Conservation (phyloP, 306 rosid species). For the Luffa aegyptiaca region DNA sequence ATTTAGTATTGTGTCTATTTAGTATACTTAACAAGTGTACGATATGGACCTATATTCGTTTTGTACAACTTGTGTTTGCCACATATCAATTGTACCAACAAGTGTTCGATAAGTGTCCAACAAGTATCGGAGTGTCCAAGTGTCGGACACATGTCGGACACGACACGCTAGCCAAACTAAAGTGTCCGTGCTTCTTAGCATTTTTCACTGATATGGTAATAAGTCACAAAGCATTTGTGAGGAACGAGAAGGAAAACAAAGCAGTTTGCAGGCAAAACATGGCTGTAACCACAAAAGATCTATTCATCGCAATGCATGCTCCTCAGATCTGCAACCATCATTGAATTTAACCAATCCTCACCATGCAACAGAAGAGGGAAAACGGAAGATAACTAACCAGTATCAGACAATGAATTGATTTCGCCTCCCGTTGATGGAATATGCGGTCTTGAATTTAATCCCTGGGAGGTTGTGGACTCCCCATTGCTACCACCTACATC, state of each 20-base stretch:
- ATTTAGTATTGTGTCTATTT: no score
- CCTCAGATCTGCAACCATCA: constrained; percentile 5
- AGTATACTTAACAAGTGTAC: no score
- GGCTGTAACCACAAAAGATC: not conserved
- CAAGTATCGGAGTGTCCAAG: no score
- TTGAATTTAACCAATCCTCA: not conserved
- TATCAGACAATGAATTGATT: constrained; percentile 45
- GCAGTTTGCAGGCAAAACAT: not conserved
- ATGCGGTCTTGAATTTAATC: constrained; percentile 46
- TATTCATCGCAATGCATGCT: not conserved
- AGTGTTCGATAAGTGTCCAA: no score
- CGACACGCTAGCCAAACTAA: no score
- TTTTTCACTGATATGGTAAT: not conserved
- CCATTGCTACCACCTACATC: constrained; percentile 49
- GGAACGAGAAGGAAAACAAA: not conserved
- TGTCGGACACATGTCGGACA: no score
- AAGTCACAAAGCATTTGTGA: not conserved
- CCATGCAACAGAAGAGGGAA: constrained; percentile 7
- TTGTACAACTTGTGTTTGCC: no score
- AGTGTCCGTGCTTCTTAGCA: not conserved
- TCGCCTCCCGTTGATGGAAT: constrained; percentile 40
- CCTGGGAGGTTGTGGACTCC: constrained; percentile 39
- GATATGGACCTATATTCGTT: no score
- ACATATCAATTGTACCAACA: no score
- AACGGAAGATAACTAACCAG: constrained; percentile 48